Evolutionary conservation across 2,329 filamentous ascomycete genomes (phyloP).

Genomic region (Colletotrichum camelliae): DNA sequence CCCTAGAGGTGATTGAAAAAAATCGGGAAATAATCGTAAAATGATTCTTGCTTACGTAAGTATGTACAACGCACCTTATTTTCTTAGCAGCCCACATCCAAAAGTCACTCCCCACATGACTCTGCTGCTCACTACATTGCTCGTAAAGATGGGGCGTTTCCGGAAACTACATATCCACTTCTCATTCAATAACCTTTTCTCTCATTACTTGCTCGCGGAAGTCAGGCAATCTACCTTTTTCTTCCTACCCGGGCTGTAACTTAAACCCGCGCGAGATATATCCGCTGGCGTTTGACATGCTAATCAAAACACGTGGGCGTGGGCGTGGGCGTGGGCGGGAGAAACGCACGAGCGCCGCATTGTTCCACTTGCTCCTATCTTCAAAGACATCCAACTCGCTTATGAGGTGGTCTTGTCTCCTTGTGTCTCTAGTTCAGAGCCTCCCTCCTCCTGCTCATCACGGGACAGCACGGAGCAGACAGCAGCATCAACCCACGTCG

Average conservation of each 20-base stretch:
- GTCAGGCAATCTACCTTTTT: not conserved
- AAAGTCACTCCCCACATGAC: too few species aligned
- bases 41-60: too few species aligned
- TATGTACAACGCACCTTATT: too few species aligned
- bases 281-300: not conserved
- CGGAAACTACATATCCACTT: slow-evolving; percentile 3
- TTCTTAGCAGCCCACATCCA: too few species aligned
- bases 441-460: not conserved
- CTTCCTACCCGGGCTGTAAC: not conserved
- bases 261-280: not conserved
- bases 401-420: not conserved
- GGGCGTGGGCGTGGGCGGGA: not conserved
- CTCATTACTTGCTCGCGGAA: not conserved
- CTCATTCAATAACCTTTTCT: slow-evolving; percentile 9
- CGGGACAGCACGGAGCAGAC: not conserved
- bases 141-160: slow-evolving; percentile 16
- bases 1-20: too few species aligned
- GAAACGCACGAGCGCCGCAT: not conserved
- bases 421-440: not conserved
- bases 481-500: not conserved
- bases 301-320: not conserved
- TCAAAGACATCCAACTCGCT: not conserved
- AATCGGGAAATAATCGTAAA: too few species aligned
- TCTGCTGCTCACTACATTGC: not conserved
- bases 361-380: not conserved